Percentiles rank a stretch among this genome's conserved stretches.
Conservation (phyloP, 345 rosid genomes). For the Excoecaria agallocha region DNA sequence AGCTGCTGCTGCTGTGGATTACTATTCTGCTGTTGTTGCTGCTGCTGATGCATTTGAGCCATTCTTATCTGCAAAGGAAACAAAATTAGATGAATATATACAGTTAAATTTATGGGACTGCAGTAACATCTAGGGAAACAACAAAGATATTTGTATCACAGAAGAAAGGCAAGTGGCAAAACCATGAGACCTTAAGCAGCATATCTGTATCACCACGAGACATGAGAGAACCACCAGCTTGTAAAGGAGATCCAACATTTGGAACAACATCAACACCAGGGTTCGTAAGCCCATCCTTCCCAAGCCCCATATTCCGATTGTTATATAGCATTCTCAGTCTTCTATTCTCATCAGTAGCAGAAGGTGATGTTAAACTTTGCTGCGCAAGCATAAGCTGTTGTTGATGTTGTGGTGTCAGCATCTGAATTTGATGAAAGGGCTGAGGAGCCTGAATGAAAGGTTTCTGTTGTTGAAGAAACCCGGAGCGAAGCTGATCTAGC, state of each 20-base stretch:
- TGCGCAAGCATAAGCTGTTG: constrained; percentile 95
- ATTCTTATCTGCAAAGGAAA: constrained; percentile 51
- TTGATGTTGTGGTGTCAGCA: constrained; percentile 89
- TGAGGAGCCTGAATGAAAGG: constrained; percentile 86
- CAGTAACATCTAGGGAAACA: background rate
- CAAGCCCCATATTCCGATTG: constrained; percentile 56
- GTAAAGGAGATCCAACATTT: constrained; percentile 66
- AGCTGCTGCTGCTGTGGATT: constrained; percentile 53
- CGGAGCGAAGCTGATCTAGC: constrained; percentile 67
- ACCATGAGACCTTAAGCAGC: constrained; percentile 54
- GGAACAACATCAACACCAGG: constrained; percentile 70
- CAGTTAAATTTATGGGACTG: background rate
- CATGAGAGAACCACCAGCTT: constrained; percentile 50
- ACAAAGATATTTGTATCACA: background rate
- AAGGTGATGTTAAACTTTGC: constrained; percentile 73
- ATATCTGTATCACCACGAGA: constrained; percentile 66
- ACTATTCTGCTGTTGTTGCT: constrained; percentile 56
- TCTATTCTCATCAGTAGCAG: constrained; percentile 72
- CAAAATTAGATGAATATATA: background rate
- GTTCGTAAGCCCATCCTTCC: constrained; percentile 73
- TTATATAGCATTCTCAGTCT: constrained; percentile 70
- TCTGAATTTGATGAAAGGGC: constrained; percentile 84
- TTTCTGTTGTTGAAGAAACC: constrained; percentile 80
- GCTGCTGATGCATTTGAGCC: constrained; percentile 60
- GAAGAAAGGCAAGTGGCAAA: constrained; percentile 1